Evolutionary conservation across 306 rosid species (phyloP), one percentile per base, ranked within the genome.

Genomic region (Cotoneaster glaucophyllus): DNA sequence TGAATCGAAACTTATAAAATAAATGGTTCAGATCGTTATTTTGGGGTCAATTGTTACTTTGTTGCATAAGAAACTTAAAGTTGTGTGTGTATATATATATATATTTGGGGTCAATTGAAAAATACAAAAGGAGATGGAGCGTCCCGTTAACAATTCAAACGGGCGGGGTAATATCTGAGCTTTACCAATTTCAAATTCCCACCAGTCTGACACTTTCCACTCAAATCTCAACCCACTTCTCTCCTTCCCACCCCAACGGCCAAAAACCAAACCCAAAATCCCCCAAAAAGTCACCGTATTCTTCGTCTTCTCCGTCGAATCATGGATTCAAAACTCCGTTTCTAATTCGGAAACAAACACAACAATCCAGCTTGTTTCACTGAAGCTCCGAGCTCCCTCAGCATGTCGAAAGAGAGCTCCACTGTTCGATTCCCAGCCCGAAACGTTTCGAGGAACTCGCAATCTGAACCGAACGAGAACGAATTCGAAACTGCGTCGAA

Each of bases 391-490:
- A 32, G 73, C 44, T 39, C 44, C 10, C 70, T 62, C 78, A 72
- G 6, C 71, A 79, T 79, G 74, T 54, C 73, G 43, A 67, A 65
- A 17, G 78, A 72, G 54, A 64, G 48, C 78, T 64, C 73, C 17
- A 45, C 41, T 22, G 9, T 66, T 19, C 68, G 68, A 39, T 37
- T 77, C 61, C 7, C 74, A 5, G 19, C 45, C 17, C 77, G 73
- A 72, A 71, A 37, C 68, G 67, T 54, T 32, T 34, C 62, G 62
- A 26, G 34, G 29, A 74, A 21, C 52, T 0, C 71, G 4, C 87
- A 78, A 52, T 25, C 31, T 6, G 93, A 85, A 71, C 34, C 88
- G 39, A 89, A 82, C 63, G 98, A 93, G 84, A 93, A 95, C 78
- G 89, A 81, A 11, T 86, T 85, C 63, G 93, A 90, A 65, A 54